Evolutionary conservation across 208 protist genomes (phyloP).

Genomic region (Angomonas deanei): DNA sequence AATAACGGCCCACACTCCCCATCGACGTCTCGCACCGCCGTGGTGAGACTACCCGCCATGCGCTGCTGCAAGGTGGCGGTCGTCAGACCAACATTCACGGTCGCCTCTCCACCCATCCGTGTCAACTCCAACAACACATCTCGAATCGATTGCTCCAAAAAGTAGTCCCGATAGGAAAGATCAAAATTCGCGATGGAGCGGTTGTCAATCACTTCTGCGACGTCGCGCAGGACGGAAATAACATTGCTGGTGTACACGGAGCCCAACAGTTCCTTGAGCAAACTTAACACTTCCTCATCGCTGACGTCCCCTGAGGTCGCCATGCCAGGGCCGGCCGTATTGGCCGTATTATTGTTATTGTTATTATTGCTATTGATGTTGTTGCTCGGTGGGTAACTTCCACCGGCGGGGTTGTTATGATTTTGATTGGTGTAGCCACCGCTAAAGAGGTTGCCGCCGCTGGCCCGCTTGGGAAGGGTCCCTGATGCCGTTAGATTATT

Average conservation of each 20-base stretch:
- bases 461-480: too few species aligned
- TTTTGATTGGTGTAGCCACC: too few species aligned
- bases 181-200: conserved; percentile 77
- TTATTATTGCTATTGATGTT: conserved; percentile 3
- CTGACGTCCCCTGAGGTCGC: conserved; percentile 32
- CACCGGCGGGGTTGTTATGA: too few species aligned
- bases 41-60: not conserved
- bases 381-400: too few species aligned
- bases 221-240: conserved; percentile 63
- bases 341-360: conserved; percentile 7
- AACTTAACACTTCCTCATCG: conserved; percentile 77
- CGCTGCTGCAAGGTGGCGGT: not conserved
- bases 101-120: too few species aligned
- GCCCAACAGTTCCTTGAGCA: conserved; percentile 69
- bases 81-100: conserved; percentile 9
- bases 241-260: conserved; percentile 61
- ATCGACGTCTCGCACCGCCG: not conserved
- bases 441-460: too few species aligned
- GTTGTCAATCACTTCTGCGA: conserved; percentile 68
- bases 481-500: too few species aligned
- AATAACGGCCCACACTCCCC: conserved; percentile 45
- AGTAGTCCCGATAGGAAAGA: conserved; percentile 62
- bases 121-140: conserved; percentile 71
- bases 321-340: conserved; percentile 2
- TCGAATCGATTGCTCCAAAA: conserved; percentile 80